Evolutionary conservation across 1,284 basidiomycete species (phyloP).

Genomic region (Rhodotorula mucilaginosa): DNA sequence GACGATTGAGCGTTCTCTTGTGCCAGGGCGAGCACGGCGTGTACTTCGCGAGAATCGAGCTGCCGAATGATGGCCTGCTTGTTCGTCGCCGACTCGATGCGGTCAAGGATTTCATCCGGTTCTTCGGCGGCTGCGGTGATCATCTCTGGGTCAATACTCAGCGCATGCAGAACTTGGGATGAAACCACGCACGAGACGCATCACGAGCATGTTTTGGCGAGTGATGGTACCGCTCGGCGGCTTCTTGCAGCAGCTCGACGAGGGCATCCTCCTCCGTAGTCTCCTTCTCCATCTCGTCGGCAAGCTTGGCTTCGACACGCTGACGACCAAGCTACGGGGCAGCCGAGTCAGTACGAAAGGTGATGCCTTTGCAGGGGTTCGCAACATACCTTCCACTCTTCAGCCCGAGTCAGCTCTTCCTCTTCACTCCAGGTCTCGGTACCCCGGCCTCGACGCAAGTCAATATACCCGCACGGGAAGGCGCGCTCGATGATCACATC

Average conservation of each 20-base stretch:
- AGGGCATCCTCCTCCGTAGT: conserved; percentile 24
- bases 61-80: conserved; percentile 30
- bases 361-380: neutral
- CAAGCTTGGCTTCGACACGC: conserved; percentile 21
- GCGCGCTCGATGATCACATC: conserved; percentile 74
- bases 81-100: conserved; percentile 58
- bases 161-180: too few species aligned
- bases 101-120: conserved; percentile 65
- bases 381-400: conserved; percentile 65
- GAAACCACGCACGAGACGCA: neutral
- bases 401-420: conserved; percentile 63
- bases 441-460: conserved; percentile 56
- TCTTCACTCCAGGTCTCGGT: conserved; percentile 66
- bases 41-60: conserved; percentile 10
- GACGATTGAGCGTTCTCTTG: conserved; percentile 57
- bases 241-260: conserved; percentile 36
- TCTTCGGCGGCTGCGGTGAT: conserved; percentile 53
- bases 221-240: neutral
- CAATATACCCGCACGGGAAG: conserved; percentile 50
- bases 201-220: neutral
- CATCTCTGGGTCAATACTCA: neutral
- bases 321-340: conserved; percentile 24
- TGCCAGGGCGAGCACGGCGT: conserved; percentile 51
- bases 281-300: conserved; percentile 32
- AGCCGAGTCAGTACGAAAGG: conserved; percentile 30